A percentile compares a stretch with the other conserved stretches of the same genome.
Evolutionary conservation across 1,284 basidiomycete genomes (phyloP).

Genomic region (Apiotrichum sp.): DNA sequence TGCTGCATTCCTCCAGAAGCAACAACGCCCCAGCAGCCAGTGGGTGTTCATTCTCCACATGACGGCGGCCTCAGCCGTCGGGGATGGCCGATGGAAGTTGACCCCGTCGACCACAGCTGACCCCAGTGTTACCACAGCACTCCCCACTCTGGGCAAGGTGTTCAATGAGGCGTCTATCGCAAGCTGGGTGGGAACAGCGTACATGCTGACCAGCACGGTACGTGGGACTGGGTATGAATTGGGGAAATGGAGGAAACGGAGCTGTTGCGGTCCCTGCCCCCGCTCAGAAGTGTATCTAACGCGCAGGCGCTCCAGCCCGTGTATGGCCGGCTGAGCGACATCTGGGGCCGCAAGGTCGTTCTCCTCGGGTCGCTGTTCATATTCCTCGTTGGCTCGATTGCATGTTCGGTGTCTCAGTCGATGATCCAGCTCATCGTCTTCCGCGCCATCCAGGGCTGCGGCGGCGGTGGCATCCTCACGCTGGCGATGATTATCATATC

Average conservation of each 20-base stretch:
- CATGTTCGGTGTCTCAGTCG: conserved; percentile 55
- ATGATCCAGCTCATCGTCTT: conserved; percentile 66
- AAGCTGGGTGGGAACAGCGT: conserved; percentile 56
- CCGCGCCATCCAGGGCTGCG: conserved; percentile 42
- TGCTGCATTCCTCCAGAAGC: too few species aligned
- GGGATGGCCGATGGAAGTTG: too few species aligned
- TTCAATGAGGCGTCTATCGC: conserved; percentile 60
- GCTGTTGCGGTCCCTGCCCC: not conserved
- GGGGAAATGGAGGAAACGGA: not conserved
- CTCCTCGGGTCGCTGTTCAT: conserved; percentile 50
- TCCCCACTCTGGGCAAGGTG: conserved; percentile 59
- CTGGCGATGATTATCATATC: conserved; percentile 29
- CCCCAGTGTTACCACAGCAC: conserved; percentile 58
- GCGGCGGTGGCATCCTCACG: conserved; percentile 33
- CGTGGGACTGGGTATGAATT: too few species aligned
- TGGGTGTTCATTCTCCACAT: too few species aligned
- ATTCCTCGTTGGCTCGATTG: conserved; percentile 52
- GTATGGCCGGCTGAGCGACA: conserved; percentile 64
- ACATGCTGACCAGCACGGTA: conserved; percentile 24
- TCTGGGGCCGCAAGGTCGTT: conserved; percentile 64
- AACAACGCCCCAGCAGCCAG: too few species aligned
- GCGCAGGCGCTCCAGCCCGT: conserved; percentile 51
- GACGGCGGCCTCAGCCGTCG: too few species aligned
- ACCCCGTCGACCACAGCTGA: conserved; percentile 51
- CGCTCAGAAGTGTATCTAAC: too few species aligned